Evolutionary conservation across 2,329 filamentous ascomycete species (phyloP), one percentile per base, ranked within the genome.

Genomic region (Teratosphaeria viscida): DNA sequence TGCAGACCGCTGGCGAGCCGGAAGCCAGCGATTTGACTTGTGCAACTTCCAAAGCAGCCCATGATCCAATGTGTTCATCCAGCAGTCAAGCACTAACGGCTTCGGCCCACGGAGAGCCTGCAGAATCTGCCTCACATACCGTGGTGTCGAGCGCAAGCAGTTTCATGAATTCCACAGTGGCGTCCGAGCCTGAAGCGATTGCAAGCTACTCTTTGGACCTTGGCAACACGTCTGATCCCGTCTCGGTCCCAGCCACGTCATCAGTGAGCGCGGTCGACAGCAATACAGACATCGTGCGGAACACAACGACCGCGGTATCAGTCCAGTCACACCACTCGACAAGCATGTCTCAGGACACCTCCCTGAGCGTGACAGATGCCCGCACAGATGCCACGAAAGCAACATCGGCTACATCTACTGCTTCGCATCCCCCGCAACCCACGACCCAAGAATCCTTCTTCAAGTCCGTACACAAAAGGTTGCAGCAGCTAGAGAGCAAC

Each of bases 381-480:
- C 19, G 16, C n/a, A 19, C 16, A 11, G 27, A 54, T 23, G 27
- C 34, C 53, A 55, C 49, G 5, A 35, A 53, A 54, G 39, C 26
- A 39, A 52, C 19, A 49, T 47, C 52, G 14, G 52, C 52, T 14
- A 59, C 59, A 59, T 71, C 32, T 61, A 62, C 29, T 66, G 75
- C 29, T 75, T 78, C 8, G 27, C 52, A 59, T 69, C 79, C 52
- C 75, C 77, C 29, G 75, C 82, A 65, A 76, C 92, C 92, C 2
- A 91, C 92, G 0, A 94, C 95, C 0, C 94, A 99, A 73, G 94
- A 99, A 72, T 94, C 89, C 1, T 97, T 99, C 75, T 99, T 96
- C 81, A 97, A 97, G 73, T 90, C 91, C 3, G 87, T 97, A 8
- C 90, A 92, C 63, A 97, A 97, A 74, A 89, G 94, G 1, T 81